Evolutionary conservation across 768 basidiomycete species (phyloP).

Genomic region (Mrakia hoshinonis): DNA sequence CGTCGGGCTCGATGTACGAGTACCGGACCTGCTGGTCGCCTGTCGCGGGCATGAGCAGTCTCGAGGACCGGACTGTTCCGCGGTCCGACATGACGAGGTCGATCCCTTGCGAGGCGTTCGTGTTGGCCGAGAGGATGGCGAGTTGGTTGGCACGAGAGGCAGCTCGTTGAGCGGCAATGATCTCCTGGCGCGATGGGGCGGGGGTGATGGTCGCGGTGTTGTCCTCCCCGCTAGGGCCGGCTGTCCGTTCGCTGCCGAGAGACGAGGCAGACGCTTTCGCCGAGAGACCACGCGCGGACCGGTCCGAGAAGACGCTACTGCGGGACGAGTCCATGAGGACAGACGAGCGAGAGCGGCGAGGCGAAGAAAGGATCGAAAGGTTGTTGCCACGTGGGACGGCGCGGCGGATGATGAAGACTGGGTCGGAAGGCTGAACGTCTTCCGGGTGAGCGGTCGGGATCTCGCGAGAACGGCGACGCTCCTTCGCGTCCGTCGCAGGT

Average conservation of each 20-base stretch:
- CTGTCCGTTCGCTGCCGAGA: constrained; percentile 7
- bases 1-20: constrained; percentile 83
- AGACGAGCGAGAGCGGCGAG: constrained; percentile 15
- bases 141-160: constrained; percentile 75
- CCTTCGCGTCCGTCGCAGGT: constrained; percentile 48
- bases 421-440: constrained; percentile 74
- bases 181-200: constrained; percentile 60
- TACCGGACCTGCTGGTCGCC: constrained; percentile 69
- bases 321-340: constrained; percentile 1
- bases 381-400: constrained; percentile 41
- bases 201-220: background rate
- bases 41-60: constrained; percentile 47
- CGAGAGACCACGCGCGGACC: background rate
- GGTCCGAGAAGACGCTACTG: background rate
- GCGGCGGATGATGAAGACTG: constrained; percentile 79
- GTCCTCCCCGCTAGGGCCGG: background rate
- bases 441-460: constrained; percentile 61
- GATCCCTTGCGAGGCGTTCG: constrained; percentile 75
- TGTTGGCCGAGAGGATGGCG: constrained; percentile 72
- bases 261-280: background rate
- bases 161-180: constrained; percentile 86
- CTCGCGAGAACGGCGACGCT: constrained; percentile 80
- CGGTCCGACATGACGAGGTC: constrained; percentile 80
- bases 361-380: constrained; percentile 6
- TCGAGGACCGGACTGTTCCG: constrained; percentile 72